Evolutionary conservation across 352 stramenopile species (phyloP).

Genomic region (Phytopythium oedochilum): DNA sequence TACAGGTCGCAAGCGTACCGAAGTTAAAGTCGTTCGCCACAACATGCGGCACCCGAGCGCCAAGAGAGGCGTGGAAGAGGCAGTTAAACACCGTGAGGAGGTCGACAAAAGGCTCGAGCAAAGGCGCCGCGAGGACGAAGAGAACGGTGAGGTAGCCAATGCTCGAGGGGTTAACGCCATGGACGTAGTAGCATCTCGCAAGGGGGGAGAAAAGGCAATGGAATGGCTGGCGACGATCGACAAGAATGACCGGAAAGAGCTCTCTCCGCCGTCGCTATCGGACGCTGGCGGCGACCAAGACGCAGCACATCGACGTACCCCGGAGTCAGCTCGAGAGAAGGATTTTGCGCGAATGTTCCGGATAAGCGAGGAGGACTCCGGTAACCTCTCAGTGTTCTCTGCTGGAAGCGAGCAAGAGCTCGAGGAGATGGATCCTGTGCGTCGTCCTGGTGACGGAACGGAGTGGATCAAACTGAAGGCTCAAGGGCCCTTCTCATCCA

Average conservation of each 20-base stretch:
- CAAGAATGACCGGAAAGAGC: conserved; percentile 24
- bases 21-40: conserved; percentile 53
- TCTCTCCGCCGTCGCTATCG: background rate
- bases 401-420: conserved; percentile 25
- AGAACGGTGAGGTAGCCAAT: conserved; percentile 26
- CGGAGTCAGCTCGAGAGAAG: conserved; percentile 3
- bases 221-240: conserved; percentile 55
- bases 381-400: conserved; percentile 34
- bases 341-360: conserved; percentile 44
- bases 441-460: background rate
- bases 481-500: background rate
- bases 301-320: too few species aligned
- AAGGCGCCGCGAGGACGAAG: conserved; percentile 23
- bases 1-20: background rate
- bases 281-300: background rate
- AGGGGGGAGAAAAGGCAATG: conserved; percentile 37
- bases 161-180: conserved; percentile 33
- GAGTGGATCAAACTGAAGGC: background rate
- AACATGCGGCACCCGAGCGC: conserved; percentile 32
- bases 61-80: conserved; percentile 31
- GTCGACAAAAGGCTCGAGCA: conserved; percentile 37
- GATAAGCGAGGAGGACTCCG: conserved; percentile 24
- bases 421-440: background rate
- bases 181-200: conserved; percentile 20
- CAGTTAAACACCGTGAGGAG: conserved; percentile 29